Base-by-base conservation (phyloP, 1,139 yeast species). In the Saccharomyces hybrid region DNA sequence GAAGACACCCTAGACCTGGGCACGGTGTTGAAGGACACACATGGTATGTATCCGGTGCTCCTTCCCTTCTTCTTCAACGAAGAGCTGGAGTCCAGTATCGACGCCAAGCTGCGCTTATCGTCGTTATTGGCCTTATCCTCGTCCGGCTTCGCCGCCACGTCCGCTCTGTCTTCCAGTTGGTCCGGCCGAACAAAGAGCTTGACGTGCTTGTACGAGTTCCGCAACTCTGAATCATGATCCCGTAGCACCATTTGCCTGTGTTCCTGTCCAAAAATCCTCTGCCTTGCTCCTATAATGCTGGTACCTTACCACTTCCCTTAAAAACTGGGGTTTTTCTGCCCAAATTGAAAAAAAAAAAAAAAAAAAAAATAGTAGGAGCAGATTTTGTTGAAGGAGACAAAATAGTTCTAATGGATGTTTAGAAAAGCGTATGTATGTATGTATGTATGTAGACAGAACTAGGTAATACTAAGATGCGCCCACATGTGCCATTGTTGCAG, bases 1-100 rank as follows among this genome's bases (percentile, higher is more conserved):
- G 64, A 60, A 26, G 54, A 53, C 12, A 62, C 68, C 44, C 54
- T 54, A 24, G 57, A 54, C 19, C 57, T 53, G 2, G 73, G 73
- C 1, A 69, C 72, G 1, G 73, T 69, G 51, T 69, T 63, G 54
- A 69, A 69, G 0, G 72, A 69, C 5, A 69, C 69, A 12, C 66
- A 62, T 19, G 68, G 65, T 21, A 55, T 57, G 49, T 58, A 62
- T 9, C 53, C 14, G 31, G n/a, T 19, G 16, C 48, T 24, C 14
- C 14, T 24, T n/a, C 31, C 19, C 29, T 24, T 46, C 31, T 24
- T 46, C 6, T 27, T 24, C 29, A n/a, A 27, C 24, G 19, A n/a
- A 46, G 28, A 9, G 5, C 29, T 27, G 28, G 31, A 46, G 16
- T 26, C 31, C 48, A 46, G 14, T 27, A 46, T 27, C 31, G 48